Base-by-base conservation (phyloP, 371 early-diverging fungal genomes). In the Syncephalastrum racemosum region DNA sequence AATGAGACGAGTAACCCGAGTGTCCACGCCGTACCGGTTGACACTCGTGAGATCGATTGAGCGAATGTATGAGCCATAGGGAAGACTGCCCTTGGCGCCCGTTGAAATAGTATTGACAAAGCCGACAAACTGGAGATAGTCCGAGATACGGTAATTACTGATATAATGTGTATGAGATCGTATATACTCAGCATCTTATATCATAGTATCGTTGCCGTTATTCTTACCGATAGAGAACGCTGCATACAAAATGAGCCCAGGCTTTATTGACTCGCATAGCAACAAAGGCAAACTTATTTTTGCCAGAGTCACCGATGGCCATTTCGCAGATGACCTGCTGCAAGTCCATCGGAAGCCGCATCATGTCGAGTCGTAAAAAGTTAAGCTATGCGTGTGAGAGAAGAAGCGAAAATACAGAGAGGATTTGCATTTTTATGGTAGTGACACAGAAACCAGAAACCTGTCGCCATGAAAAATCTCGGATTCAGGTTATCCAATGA, bases 181-280 rank as follows among this genome's bases (percentile, higher is more conserved):
- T 13, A 48, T 8, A 8, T 24, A 49, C 4, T 3, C 4, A 15
- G 18, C 40, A n/a, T 24, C 22, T 27, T 27, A 7, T 51, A 31
- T 16, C 4, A 13, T 19, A n/a, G n/a, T n/a, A n/a, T n/a, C n/a
- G n/a, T 7, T 4, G 10, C 6, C 20, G 13, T 24, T 39, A 39
- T 12, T 18, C 13, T 49, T 63, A 58, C 63, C 56, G 20, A 46
- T 64, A 64, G 3, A 59, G 14, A 13, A 47, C 16, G 24, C 56
- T 58, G 39, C 59, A 59, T 1, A 59, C 49, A 53, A 59, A 54
- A 5, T 64, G 49, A 12, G 64, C 64, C 64, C 64, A 64, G 12
- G 31, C 31, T 18, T 59, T 56, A 14, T 36, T 49, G 22, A 64
- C 64, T 14, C 36, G 27, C 56, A 64, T 56, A 4, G 58, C 55